Evolutionary conservation across 2,329 filamentous ascomycete genomes (phyloP), one percentile per base, ranked within the genome.

Genomic region (Dichotomopilus funicola): DNA sequence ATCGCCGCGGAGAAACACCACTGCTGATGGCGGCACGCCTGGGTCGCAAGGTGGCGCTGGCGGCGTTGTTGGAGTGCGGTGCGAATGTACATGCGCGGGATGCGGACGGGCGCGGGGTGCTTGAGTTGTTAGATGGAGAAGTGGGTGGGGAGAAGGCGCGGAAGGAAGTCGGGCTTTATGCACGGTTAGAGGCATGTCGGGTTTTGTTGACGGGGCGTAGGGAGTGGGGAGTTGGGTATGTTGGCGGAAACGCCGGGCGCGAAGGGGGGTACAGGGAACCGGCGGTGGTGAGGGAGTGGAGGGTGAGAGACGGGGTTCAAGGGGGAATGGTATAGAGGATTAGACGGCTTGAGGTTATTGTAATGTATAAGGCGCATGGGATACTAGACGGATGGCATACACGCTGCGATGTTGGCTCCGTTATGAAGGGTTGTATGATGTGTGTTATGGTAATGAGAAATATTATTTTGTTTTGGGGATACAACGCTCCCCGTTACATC

Each of bases 1-100:
- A 82, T 63, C 70, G 78, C 3, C 67, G 70, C 0, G 79, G 79
- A 42, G 80, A 83, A 66, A 82, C 80, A 0, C 74, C 79, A 0
- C 69, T 82, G 34, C 77, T 81, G 41, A 63, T 83, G 7, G 79
- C 80, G 0, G 78, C 78, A 1, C 72, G 78, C 2, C 70, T 75
- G 19, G 79, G 80, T 0, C 73, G 76, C 51, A 81, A 81, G 66
- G 71, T 78, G 2, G 79, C 79, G 1, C 66, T 78, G 34, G 72
- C 71, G 10, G 72, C 74, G 6, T 68, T 82, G 9, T 68, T 77
- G 10, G 68, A 73, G n/a, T 61, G 69, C 5, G 74, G 75, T 0
- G 78, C 78, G 9, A 78, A 75, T 35, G 73, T 79, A 0, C 68
- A 77, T 36, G 75, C 68, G 6, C 69, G 76, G 1, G 77, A 81